These are phyloP conservation scores for Ormosia semicastrata DNA, from an alignment of 306 rosid species.

Conservation along the genomic window DNA sequence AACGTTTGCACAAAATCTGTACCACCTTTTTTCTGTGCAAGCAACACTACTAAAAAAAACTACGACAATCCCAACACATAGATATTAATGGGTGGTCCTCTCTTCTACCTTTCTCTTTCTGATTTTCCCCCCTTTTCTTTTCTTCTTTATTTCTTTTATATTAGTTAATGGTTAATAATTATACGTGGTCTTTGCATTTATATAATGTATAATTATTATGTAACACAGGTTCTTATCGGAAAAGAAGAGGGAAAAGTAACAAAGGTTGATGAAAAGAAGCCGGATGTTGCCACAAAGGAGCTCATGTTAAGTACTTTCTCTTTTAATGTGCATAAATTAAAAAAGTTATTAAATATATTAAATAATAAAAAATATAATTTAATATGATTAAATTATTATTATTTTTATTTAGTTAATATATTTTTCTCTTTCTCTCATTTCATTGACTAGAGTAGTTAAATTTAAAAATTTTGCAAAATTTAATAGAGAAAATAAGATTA, in stretches of 20 bases:
- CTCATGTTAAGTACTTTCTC: background rate
- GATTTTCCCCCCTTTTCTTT: background rate
- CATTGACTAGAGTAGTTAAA: too few species aligned
- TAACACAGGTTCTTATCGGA: slow-evolving; percentile 8
- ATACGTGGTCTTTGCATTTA: background rate
- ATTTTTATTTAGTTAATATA: too few species aligned
- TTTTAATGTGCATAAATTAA: too few species aligned
- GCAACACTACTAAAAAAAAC: background rate
- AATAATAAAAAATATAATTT: too few species aligned
- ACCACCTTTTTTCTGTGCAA: too few species aligned
- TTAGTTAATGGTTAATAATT: slow-evolving; percentile 7
- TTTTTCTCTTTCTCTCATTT: too few species aligned
- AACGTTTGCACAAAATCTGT: too few species aligned
- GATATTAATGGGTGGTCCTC: slow-evolving; percentile 19
- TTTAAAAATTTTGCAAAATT: too few species aligned
- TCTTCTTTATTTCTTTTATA: background rate
- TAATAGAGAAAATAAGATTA: too few species aligned
- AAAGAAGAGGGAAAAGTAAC: background rate
- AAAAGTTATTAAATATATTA: too few species aligned
- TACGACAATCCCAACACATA: background rate
- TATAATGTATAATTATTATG: slow-evolving; percentile 2
- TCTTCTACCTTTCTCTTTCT: background rate
- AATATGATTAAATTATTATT: too few species aligned
- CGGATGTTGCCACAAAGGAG: background rate
- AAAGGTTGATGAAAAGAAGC: background rate